phyloP scores from a whole-genome alignment of 2,329 filamentous ascomycete genomes.

The Ophiostoma australiae region DNA sequence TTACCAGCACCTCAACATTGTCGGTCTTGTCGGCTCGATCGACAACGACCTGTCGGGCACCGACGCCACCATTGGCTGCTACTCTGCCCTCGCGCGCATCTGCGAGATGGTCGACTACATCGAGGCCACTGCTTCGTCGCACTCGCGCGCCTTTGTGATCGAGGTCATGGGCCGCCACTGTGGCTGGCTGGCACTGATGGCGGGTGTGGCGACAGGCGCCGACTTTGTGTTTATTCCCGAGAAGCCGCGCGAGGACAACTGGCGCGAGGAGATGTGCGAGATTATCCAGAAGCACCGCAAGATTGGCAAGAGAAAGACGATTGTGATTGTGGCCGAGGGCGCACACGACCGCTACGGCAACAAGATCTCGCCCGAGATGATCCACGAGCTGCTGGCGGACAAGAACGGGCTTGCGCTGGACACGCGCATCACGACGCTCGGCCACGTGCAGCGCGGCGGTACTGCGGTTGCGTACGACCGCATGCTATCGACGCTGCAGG shows the following conservation, averaged over 20 bases:
- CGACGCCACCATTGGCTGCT: slow-evolving; percentile 95
- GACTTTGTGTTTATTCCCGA: slow-evolving; percentile 98
- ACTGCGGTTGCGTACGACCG: slow-evolving; percentile 90
- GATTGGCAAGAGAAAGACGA: slow-evolving; percentile 92
- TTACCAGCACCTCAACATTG: slow-evolving; percentile 87
- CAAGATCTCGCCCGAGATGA: slow-evolving; percentile 73
- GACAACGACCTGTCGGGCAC: slow-evolving; percentile 98
- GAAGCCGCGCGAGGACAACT: slow-evolving; percentile 79
- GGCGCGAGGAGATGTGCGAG: slow-evolving; percentile 81
- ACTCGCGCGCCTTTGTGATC: slow-evolving; percentile 93
- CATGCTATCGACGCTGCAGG: slow-evolving; percentile 87
- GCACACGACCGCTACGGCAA: slow-evolving; percentile 79
- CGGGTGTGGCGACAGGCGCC: slow-evolving; percentile 87
- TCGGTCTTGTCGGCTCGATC: slow-evolving; percentile 92
- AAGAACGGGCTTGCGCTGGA: slow-evolving; percentile 71
- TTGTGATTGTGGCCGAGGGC: slow-evolving; percentile 95
- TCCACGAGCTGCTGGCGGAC: slow-evolving; percentile 83
- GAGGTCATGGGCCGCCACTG: slow-evolving; percentile 99
- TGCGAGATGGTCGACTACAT: slow-evolving; percentile 97
- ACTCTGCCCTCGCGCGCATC: slow-evolving; percentile 86
- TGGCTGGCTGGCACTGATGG: slow-evolving; percentile 95
- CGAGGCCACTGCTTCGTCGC: slow-evolving; percentile 88
- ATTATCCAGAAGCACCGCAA: slow-evolving; percentile 75
- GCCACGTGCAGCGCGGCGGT: slow-evolving; percentile 95
- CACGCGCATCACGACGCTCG: slow-evolving; percentile 88